Conservation (phyloP, 306 rosid genomes). For the Oxytropis ochrocephala region DNA sequence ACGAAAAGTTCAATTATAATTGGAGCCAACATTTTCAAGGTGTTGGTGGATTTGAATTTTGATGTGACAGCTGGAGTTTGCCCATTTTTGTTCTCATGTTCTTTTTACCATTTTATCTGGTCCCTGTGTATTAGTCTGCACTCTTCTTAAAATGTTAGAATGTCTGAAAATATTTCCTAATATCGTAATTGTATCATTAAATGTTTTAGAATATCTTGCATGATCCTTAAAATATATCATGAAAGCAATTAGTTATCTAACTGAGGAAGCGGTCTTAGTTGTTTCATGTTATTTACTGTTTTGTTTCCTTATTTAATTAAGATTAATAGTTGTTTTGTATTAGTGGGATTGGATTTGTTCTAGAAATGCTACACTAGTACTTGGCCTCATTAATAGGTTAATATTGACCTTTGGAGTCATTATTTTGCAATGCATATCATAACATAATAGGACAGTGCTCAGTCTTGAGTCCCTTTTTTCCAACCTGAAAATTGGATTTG, state of each 20-base stretch:
- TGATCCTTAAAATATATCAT: no score
- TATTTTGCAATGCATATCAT: not conserved
- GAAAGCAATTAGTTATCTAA: no score
- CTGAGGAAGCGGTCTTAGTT: no score
- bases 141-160: not conserved
- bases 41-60: slow-evolving; percentile 9
- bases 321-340: not conserved
- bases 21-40: not conserved
- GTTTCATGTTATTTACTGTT: no score
- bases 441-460: not conserved
- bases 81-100: slow-evolving; percentile 1
- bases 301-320: no score
- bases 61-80: slow-evolving; percentile 3
- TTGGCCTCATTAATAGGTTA: no score
- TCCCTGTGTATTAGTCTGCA: not conserved
- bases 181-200: not conserved
- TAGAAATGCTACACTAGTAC: not conserved
- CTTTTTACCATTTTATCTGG: not conserved
- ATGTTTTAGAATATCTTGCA: no score
- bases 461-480: not conserved
- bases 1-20: slow-evolving; percentile 11
- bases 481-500: not conserved
- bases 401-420: not conserved
- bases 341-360: not conserved
- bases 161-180: not conserved